Conservation (phyloP, 495 filamentous ascomycete species). For the Parmelia sp. region DNA sequence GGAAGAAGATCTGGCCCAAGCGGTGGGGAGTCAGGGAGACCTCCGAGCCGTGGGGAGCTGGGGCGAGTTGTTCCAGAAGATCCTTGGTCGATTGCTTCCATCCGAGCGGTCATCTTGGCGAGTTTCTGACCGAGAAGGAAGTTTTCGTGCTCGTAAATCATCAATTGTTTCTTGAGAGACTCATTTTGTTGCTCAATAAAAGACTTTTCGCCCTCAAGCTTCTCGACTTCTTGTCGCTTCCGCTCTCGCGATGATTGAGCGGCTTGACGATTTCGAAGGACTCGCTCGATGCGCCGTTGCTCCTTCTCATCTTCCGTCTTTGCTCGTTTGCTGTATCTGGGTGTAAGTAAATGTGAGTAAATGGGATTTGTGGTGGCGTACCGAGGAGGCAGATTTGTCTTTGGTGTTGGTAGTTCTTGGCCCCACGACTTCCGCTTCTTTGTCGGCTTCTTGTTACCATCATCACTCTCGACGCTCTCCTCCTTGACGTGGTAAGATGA, state of each 20-base stretch:
- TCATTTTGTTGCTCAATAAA: slow-evolving; percentile 62
- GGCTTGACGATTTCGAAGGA: slow-evolving; percentile 89
- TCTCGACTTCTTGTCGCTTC: slow-evolving; percentile 90
- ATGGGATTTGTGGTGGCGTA: slow-evolving; percentile 38
- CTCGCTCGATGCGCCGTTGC: slow-evolving; percentile 93
- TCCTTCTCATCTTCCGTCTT: slow-evolving; percentile 99
- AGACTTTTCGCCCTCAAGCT: slow-evolving; percentile 69
- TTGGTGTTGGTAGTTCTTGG: slow-evolving; percentile 91
- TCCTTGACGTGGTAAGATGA: slow-evolving; percentile 25
- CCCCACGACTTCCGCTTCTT: slow-evolving; percentile 99
- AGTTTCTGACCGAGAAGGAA: slow-evolving; percentile 59
- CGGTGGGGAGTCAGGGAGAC: slow-evolving; percentile 29
- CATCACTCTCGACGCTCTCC: slow-evolving; percentile 32
- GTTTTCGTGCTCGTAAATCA: slow-evolving; percentile 59
- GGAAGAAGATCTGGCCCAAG: slow-evolving; percentile 23
- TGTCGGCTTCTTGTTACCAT: slow-evolving; percentile 62
- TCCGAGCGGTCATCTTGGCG: slow-evolving; percentile 54
- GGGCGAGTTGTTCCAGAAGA: slow-evolving; percentile 41
- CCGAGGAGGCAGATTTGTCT: slow-evolving; percentile 94
- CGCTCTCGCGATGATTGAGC: slow-evolving; percentile 94
- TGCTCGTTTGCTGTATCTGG: slow-evolving; percentile 69
- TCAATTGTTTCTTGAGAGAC: slow-evolving; percentile 59
- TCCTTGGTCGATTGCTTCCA: slow-evolving; percentile 34
- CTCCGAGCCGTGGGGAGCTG: slow-evolving; percentile 32
- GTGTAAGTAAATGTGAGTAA: slow-evolving; percentile 11